phyloP scores from a whole-genome alignment of 108 stramenopile genomes.

The Cyclotella cryptica region DNA sequence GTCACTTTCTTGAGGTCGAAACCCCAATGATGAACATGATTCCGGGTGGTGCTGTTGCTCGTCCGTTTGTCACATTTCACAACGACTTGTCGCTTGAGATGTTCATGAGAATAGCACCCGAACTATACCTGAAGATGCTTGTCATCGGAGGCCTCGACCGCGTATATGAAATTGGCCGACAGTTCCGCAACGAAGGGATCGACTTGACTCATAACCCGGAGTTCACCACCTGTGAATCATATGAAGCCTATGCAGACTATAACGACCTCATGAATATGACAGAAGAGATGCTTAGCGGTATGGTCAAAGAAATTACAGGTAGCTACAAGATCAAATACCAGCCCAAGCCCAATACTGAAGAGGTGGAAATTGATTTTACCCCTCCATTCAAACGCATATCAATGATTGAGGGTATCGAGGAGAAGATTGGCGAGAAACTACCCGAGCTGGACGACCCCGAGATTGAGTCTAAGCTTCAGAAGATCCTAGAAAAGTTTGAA shows the following conservation, averaged over 20 bases:
- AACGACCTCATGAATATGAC: conserved; percentile 98
- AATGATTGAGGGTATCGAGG: conserved; percentile 98
- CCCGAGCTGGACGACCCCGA: conserved; percentile 92
- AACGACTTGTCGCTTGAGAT: conserved; percentile 96
- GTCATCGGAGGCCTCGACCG: conserved; percentile 98
- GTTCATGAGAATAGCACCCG: conserved; percentile 96
- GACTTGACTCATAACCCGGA: conserved; percentile 99
- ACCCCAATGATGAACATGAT: conserved; percentile 99
- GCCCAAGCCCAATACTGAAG: conserved; percentile 90
- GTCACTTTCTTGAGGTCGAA: conserved; percentile 98
- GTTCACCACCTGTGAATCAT: conserved; percentile 99
- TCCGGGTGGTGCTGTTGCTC: conserved; percentile 97
- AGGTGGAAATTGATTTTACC: conserved; percentile 96
- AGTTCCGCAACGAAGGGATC: conserved; percentile 99
- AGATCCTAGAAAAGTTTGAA: conserved; percentile 73
- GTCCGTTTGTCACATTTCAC: conserved; percentile 98
- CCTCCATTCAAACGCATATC: conserved; percentile 98
- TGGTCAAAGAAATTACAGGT: conserved; percentile 97
- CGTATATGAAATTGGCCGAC: conserved; percentile 99
- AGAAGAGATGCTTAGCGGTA: conserved; percentile 94
- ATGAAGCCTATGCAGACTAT: conserved; percentile 99
- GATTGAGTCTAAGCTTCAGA: conserved; percentile 77
- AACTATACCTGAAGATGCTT: conserved; percentile 98
- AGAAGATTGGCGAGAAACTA: conserved; percentile 81
- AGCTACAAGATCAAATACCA: conserved; percentile 95